Evolutionary conservation across 2,329 filamentous ascomycete species (phyloP).

Genomic region (Cordyceps cicadae): DNA sequence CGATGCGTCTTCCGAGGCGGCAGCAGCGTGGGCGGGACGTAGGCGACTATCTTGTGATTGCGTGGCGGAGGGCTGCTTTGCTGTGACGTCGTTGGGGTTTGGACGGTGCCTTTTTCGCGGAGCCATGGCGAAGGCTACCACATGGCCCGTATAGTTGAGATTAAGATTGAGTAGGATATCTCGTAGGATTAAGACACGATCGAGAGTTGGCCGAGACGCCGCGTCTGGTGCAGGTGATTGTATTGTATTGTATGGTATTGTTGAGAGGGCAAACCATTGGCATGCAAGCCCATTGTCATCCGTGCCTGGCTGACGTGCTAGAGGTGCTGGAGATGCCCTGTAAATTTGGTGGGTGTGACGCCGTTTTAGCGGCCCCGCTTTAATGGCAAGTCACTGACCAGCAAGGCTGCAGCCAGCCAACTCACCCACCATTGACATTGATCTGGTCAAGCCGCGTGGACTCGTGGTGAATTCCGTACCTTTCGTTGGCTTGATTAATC

Average conservation of each 20-base stretch:
- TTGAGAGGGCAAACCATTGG: not conserved
- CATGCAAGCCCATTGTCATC: conserved; percentile 4
- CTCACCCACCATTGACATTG: not conserved
- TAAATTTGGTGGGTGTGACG: not conserved
- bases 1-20: conserved; percentile 14
- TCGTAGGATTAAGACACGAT: not conserved
- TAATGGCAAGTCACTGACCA: too few relatives aligned
- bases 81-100: conserved; percentile 20
- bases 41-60: conserved; percentile 13
- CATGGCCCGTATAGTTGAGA: not conserved
- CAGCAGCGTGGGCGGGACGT: conserved; percentile 8
- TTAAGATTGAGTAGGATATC: not conserved
- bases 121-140: conserved; percentile 19
- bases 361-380: not conserved
- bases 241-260: conserved; percentile 12
- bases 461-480: not conserved
- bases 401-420: not conserved
- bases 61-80: conserved; percentile 10
- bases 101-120: conserved; percentile 27
- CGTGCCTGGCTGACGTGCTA: not conserved
- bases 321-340: not conserved
- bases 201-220: not conserved
- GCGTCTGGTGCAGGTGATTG: not conserved
- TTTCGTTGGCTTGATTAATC: not conserved
- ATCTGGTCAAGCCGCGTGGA: not conserved